Evolutionary conservation across 176 grass and related monocot species (phyloP), one percentile per base, ranked within the genome.

Genomic region (Phoenix dactylifera): DNA sequence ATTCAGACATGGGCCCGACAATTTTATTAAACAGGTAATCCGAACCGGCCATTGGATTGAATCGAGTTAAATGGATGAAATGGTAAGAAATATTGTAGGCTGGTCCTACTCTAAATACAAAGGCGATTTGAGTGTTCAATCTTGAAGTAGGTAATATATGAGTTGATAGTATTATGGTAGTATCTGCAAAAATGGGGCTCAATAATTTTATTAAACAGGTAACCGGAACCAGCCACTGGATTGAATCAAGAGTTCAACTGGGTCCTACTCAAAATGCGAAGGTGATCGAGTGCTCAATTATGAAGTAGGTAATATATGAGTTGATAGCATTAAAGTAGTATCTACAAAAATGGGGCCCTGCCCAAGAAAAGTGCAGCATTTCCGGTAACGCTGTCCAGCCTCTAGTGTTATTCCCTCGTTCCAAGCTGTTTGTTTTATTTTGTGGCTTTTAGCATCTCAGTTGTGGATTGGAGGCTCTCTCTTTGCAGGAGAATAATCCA

Each of bases 381-480:
- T 88, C 81, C 79, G 57, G 87, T 75, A 18, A 85, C 75, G 81
- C 84, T 95, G 89, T 93, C 89, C 62, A 56, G 75, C 72, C 35
- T 44, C 35, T 6, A 26, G 79, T 75, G 24, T 54, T 79, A 77
- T 57, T 82, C 74, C 87, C 85, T 58, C 77, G 9, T 52, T 18
- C 59, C 62, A 25, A 73, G 26, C 1, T 55, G n/a, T 72, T 55
- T 61, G 65, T 23, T 20, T 44, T 44, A 44, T 9, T 44, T 58
- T 57, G 14, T 51, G 51, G 7, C 18, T 39, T 14, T 19, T 57
- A 22, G 26, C 49, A 5, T 4, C 22, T 87, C 65, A 98, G 73
- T 98, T 98, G 81, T 98, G 93, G 70, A 98, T 98, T 22, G 93
- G 93, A 19, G 93, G 76, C 82, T 76, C 92, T 72, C 76, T 85